Evolutionary conservation across 1,284 basidiomycete genomes (phyloP), one percentile per base, ranked within the genome.

Genomic region (Baeospora myosura): DNA sequence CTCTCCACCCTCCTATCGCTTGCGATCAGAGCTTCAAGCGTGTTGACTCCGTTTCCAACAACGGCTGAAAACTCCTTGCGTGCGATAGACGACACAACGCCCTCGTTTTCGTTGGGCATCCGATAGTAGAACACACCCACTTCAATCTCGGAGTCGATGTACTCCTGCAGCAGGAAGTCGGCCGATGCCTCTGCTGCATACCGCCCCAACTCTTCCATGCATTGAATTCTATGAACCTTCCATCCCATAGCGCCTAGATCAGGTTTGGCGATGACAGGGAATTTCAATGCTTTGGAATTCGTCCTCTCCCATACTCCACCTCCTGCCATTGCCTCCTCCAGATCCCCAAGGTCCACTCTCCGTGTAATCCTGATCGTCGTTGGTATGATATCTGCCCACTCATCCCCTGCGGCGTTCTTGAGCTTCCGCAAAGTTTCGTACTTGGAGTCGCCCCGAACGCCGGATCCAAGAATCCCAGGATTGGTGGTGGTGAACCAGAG

Each of bases 181-280:
- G 16, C 18, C 11, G n/a, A 24, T 24, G 20, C 20, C 14, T 22
- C 17, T n/a, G 16, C 20, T 21, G n/a, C 5, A 20, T 36, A 36
- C 20, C 4, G 17, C 34, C 8, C 34, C 16, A 38, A 23, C 5
- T 38, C 18, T n/a, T 38, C 36, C 21, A 24, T 24, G 26, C 26
- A 16, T 12, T 23, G 16, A 21, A 38, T 21, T 22, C 17, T 36
- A 20, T 36, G 34, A 17, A 36, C 36, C 14, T 24, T 20, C 36
- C 36, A 24, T 24, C 21, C 36, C 23, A 24, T 22, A 10, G 21
- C 36, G 17, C 36, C 36, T 7, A 38, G 23, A 24, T 38, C 36
- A 18, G 36, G 36, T 38, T 38, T 38, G 3, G 36, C 36, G 21
- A 38, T 38, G 21, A 38, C 36, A 12, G 36, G 36, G 12, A 38